Percentiles rank a stretch among this genome's conserved stretches.
phyloP scores from a whole-genome alignment of 2,329 filamentous ascomycete genomes.

The Cladosporium phlei region DNA sequence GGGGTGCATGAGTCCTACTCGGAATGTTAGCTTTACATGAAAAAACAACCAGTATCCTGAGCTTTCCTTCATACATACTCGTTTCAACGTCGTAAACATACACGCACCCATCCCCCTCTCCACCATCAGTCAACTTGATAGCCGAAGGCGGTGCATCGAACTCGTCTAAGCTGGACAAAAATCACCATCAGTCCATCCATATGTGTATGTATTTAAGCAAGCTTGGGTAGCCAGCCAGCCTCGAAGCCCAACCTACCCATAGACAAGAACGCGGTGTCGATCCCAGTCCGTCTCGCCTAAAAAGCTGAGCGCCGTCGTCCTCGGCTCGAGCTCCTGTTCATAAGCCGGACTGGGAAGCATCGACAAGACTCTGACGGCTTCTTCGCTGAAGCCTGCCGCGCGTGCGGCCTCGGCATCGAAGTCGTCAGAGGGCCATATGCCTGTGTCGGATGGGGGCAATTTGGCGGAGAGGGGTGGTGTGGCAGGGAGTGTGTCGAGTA shows the following conservation, averaged over 20 bases:
- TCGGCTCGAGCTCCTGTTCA: not conserved
- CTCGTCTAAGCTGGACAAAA: not conserved
- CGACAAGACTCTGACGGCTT: not conserved
- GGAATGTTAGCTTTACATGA: not conserved
- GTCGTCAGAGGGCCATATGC: not conserved
- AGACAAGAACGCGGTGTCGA: not conserved
- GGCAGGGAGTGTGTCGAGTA: not conserved
- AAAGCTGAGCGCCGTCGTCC: not conserved
- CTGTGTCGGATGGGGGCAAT: not conserved
- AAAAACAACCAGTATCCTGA: too few relatives aligned
- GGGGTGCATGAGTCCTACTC: not conserved
- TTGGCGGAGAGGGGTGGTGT: not conserved
- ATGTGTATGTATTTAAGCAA: not conserved
- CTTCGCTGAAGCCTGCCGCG: slow-evolving; percentile 1
- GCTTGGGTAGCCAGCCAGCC: not conserved
- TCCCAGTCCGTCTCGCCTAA: not conserved
- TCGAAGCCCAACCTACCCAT: not conserved
- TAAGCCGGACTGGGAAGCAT: not conserved
- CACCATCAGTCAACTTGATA: not conserved
- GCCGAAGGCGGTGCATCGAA: not conserved
- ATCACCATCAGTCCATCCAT: not conserved
- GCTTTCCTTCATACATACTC: too few relatives aligned
- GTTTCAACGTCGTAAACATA: not conserved
- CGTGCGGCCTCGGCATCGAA: not conserved
- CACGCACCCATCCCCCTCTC: not conserved